Evolutionary conservation across 139 green algal genomes (phyloP).

Genomic region (Coelastrella sp.): DNA sequence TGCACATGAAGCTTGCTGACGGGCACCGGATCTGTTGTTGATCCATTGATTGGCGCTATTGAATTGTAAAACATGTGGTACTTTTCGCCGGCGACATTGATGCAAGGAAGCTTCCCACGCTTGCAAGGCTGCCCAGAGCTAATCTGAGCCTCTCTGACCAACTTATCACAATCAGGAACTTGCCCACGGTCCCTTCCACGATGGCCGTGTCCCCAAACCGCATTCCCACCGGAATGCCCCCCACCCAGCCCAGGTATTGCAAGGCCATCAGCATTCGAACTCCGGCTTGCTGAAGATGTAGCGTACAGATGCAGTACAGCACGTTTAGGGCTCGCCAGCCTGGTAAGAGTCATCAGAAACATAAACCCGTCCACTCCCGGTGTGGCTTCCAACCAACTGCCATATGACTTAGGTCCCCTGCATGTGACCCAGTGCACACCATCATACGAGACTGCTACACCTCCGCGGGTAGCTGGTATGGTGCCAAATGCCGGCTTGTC

Average conservation of each 20-base stretch:
- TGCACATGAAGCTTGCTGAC: not conserved
- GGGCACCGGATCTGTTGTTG: not conserved
- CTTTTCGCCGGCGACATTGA: not conserved
- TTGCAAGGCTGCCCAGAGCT: not conserved
- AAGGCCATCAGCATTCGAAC: no score
- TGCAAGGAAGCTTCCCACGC: not conserved
- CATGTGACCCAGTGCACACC: not conserved
- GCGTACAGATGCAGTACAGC: not conserved
- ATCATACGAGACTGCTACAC: not conserved
- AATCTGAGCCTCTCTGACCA: not conserved
- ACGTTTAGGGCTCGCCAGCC: not conserved
- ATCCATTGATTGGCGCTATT: not conserved
- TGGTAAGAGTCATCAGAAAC: not conserved
- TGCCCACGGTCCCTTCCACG: no score
- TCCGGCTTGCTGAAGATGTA: not conserved
- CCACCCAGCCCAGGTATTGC: no score
- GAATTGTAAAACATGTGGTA: constrained; percentile 17
- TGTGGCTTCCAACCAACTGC: not conserved
- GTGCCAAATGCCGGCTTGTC: not conserved
- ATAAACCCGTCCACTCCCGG: not conserved
- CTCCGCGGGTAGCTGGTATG: not conserved
- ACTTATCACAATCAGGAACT: not conserved
- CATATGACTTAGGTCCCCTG: not conserved
- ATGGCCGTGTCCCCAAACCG: no score
- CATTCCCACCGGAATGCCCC: no score